Evolutionary conservation across 2,329 filamentous ascomycete genomes (phyloP), one percentile per base, ranked within the genome.

Genomic region (Trichoderma semiorbis): DNA sequence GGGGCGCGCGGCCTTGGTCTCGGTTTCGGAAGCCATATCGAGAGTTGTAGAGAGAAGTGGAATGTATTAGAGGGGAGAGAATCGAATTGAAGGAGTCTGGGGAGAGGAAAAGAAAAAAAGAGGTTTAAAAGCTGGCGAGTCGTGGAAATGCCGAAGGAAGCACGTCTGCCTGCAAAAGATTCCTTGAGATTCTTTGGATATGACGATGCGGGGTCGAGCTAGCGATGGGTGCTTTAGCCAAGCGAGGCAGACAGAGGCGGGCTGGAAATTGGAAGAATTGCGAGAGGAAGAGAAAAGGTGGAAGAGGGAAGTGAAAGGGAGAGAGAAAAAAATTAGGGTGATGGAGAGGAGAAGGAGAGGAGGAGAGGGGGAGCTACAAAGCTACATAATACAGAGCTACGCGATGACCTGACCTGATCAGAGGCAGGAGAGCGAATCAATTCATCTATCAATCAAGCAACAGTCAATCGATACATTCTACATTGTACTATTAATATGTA

Each of bases 1-100:
- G 80, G 90, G 89, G 78, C 93, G 92, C 81, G 86, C 86, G 85
- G 80, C 75, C 78, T 84, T 84, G 77, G 82, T 79, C 16, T 78
- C 75, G 72, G 82, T 82, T 73, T 82, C 80, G 72, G 83, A 76
- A 63, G 81, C 79, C 84, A 85, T 86, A 71, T 74, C 77, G 76
- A 69, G 14, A 34, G 66, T 11, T 24, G 43, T 18, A 30, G 24
- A 36, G 34, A 28, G 53, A 7, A 28, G 24, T 16, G 16, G 32
- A 8, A 26, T 16, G 28, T 24, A 30, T 47, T 47, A 32, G 8
- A 8, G n/a, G 18, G n/a, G 28, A 30, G 24, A 34, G 24, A 8
- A 21, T 8, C 36, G 34, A 68, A 68, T 68, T 68, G 65, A n/a
- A 3, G 6, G n/a, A 12, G 3, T 24, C 4, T 43, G 34, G 26